Conservation (phyloP, 176 grass and related monocot genomes). For the Oropetium thomaeum region DNA sequence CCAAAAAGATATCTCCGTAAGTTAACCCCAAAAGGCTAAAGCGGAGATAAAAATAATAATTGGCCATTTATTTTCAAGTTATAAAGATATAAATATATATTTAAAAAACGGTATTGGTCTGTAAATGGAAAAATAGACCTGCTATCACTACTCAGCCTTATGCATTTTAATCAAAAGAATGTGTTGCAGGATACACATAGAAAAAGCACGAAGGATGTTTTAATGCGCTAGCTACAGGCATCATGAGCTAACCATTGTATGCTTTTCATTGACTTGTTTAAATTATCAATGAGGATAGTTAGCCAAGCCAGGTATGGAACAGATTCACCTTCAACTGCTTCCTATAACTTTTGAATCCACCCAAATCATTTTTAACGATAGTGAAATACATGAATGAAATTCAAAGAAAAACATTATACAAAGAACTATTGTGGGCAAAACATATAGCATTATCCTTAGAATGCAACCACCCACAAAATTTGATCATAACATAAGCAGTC, state of each 20-base stretch:
- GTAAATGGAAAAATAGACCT: slow-evolving; percentile 19
- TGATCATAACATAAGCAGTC: background rate
- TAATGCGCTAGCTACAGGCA: background rate
- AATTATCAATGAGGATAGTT: slow-evolving; percentile 10
- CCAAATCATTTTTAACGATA: slow-evolving; percentile 15
- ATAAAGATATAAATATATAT: background rate
- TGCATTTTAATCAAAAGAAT: slow-evolving; percentile 11
- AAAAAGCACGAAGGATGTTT: background rate
- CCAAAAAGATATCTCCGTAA: background rate
- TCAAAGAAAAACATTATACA: background rate
- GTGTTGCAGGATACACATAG: background rate
- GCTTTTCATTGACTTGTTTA: background rate
- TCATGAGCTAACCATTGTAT: slow-evolving; percentile 17
- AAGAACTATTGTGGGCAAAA: background rate
- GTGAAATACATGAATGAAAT: background rate
- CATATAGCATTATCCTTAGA: slow-evolving; percentile 3
- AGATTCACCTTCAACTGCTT: background rate
- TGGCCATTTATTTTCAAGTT: background rate
- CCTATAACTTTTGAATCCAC: background rate
- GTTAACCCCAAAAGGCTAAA: slow-evolving; percentile 17
- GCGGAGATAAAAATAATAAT: background rate
- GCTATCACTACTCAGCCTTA: background rate
- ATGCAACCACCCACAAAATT: slow-evolving; percentile 11
- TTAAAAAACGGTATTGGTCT: too few relatives aligned
- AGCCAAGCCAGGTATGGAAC: background rate